A percentile compares a stretch with the other conserved stretches of the same genome.
phyloP scores from a whole-genome alignment of 257 asterid species.

The Solanum chiquidenum region DNA sequence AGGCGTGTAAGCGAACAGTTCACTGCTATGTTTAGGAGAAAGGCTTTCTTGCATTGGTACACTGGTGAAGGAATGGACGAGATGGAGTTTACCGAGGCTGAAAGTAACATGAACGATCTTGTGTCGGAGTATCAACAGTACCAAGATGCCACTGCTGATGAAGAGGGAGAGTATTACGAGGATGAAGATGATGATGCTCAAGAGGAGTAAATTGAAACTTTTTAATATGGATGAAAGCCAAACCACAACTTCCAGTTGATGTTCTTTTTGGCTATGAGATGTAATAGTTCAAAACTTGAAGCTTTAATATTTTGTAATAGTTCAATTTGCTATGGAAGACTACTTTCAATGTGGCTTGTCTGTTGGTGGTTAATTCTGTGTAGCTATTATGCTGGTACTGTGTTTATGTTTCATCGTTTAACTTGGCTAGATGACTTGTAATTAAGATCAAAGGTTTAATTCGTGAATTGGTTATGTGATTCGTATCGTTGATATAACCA shows the following conservation, averaged over 20 bases:
- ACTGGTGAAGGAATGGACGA: conserved; percentile 1
- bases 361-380: no score
- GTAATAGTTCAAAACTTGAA: background rate
- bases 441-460: no score
- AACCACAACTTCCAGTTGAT: background rate
- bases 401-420: background rate
- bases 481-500: no score
- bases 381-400: background rate
- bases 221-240: background rate
- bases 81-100: background rate
- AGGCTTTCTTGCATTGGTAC: conserved; percentile 4
- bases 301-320: background rate
- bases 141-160: background rate
- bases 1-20: background rate
- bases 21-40: conserved; percentile 3
- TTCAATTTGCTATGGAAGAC: background rate
- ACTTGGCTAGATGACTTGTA: no score
- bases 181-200: background rate
- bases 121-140: background rate
- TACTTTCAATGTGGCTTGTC: background rate
- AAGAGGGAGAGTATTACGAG: background rate
- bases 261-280: background rate
- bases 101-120: background rate
- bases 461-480: no score
- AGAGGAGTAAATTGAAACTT: background rate